These are phyloP conservation scores for Eucalyptus microcorys DNA, from an alignment of 345 rosid species.

Conservation along the genomic window DNA sequence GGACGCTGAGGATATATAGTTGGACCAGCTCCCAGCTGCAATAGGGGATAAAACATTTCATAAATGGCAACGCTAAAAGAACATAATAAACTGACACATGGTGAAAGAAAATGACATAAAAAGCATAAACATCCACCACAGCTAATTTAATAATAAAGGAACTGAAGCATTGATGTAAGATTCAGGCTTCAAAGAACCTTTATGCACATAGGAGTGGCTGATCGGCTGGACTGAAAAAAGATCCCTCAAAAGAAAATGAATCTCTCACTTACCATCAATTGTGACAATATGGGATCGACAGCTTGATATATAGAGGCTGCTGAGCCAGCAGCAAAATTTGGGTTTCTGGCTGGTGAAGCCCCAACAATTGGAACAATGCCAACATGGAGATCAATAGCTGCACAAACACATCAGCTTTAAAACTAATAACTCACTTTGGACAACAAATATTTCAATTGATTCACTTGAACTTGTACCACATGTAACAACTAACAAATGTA, in stretches of 20 bases:
- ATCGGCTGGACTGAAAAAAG: neutral
- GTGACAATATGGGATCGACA: slow-evolving; percentile 30
- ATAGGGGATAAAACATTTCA: neutral
- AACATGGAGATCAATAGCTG: slow-evolving; percentile 63
- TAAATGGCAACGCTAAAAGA: neutral
- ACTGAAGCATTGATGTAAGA: neutral
- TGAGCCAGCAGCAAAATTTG: slow-evolving; percentile 35
- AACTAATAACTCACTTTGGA: neutral
- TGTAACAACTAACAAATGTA: slow-evolving; percentile 2
- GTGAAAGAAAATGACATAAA: neutral
- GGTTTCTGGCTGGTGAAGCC: slow-evolving; percentile 26
- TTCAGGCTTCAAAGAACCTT: neutral
- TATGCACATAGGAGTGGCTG: neutral
- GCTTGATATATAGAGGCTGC: slow-evolving; percentile 62
- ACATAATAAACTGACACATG: neutral
- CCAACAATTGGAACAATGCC: slow-evolving; percentile 35
- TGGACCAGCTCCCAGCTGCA: slow-evolving; percentile 48
- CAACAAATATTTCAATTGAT: neutral
- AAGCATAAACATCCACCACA: neutral
- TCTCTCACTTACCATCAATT: slow-evolving; percentile 12
- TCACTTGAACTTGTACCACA: neutral
- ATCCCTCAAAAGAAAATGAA: neutral
- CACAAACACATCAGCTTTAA: neutral
- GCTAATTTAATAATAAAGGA: neutral
- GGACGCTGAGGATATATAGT: slow-evolving; percentile 75